Evolutionary conservation across 1,284 basidiomycete species (phyloP), one percentile per base, ranked within the genome.

Genomic region (Puccinia polysora): DNA sequence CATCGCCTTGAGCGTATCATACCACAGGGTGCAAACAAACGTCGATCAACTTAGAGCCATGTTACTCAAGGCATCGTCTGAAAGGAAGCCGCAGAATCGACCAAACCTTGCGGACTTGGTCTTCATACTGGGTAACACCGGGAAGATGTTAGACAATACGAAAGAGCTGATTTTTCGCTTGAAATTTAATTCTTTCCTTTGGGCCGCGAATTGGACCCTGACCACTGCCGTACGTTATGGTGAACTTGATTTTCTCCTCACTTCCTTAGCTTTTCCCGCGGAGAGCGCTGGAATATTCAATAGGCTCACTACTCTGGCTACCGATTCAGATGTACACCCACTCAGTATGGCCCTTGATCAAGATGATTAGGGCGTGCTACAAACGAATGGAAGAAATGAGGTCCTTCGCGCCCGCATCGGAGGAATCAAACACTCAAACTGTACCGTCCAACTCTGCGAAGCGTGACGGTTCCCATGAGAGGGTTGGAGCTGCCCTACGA

Each of bases 331-430:
- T 58, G 50, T 68, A 68, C 58, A 68, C 53, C 23, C 30, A 47
- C 32, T 68, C 65, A 23, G 65, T 68, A n/a, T 68, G 52, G 38
- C 65, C 65, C 20, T 49, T 68, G 38, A 55, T 68, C 10, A 68
- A 30, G 40, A 40, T 68, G 38, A 58, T 68, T 28, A 58, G 53
- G 40, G 20, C 40, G 2, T 68, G 65, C 32, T 68, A 38, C 18
- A 32, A 68, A 23, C 40, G 43, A 40, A 68, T 68, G 52, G 55
- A 34, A 43, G 36, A 59, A 47, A 68, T 68, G 38, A 58, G 45
- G 40, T n/a, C 50, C 0, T 20, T 20, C 15, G 28, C 8, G 58
- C 38, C n/a, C 5, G 40, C 36, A 20, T 18, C 32, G 4, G 40
- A n/a, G 10, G 30, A 49, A 2, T 12, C 28, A 6, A 28, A 56